Evolutionary conservation across 192 early-diverging fungal genomes (phyloP).

Genomic region (Dissophora ornata): DNA sequence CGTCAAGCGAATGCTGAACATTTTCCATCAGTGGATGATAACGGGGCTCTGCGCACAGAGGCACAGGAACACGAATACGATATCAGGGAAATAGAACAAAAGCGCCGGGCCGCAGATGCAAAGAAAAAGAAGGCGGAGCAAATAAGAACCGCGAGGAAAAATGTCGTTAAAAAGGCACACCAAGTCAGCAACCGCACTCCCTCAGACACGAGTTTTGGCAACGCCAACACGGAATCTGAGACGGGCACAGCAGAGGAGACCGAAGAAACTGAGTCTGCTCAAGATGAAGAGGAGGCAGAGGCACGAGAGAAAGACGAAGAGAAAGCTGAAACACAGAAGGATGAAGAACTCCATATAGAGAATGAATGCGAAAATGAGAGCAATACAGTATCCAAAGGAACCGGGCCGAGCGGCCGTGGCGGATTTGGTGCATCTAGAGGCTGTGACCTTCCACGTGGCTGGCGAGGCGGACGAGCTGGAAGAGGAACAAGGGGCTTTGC

Average conservation of each 20-base stretch:
- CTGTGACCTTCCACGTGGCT: background rate
- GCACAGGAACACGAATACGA: too few relatives aligned
- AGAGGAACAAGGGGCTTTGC: background rate
- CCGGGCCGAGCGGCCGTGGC: too few relatives aligned
- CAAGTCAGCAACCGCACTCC: too few relatives aligned
- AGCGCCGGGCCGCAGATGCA: background rate
- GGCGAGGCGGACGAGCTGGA: background rate
- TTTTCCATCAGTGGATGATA: background rate
- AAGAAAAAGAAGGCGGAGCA: background rate
- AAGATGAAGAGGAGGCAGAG: too few relatives aligned
- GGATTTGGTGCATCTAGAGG: conserved; percentile 1
- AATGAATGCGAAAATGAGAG: too few relatives aligned
- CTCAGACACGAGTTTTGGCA: background rate
- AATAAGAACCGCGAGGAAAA: background rate
- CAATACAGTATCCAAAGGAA: too few relatives aligned
- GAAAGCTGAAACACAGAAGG: background rate
- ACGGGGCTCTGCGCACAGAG: too few relatives aligned
- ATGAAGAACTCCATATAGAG: too few relatives aligned
- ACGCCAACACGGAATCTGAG: background rate
- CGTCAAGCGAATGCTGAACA: too few relatives aligned
- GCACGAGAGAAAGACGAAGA: conserved; percentile 4
- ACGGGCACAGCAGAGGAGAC: background rate
- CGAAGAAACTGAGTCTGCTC: too few relatives aligned
- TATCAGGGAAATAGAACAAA: too few relatives aligned
- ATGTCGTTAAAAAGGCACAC: background rate